A percentile compares a stretch with the other conserved stretches of the same genome.
Conservation (phyloP, 768 basidiomycete species). For the Mycena epipterygia region DNA sequence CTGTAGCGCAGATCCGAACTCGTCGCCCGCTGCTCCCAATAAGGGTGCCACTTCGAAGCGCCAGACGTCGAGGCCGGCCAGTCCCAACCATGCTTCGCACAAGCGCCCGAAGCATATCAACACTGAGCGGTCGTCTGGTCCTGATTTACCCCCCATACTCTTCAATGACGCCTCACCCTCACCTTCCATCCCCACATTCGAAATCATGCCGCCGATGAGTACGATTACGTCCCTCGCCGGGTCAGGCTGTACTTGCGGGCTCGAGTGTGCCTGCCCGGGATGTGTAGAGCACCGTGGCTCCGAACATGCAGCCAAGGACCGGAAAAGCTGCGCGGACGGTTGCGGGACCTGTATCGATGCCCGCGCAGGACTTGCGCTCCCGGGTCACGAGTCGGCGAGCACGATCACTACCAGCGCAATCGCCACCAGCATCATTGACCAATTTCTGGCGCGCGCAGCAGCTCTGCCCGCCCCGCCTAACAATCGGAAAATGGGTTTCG, state of each 20-base stretch:
- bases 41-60: slow-evolving; percentile 30
- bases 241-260: slow-evolving; percentile 80
- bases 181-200: slow-evolving; percentile 60
- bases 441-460: slow-evolving; percentile 78
- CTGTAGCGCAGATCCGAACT: slow-evolving; percentile 37
- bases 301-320: slow-evolving; percentile 60
- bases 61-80: slow-evolving; percentile 45
- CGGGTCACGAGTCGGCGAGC: slow-evolving; percentile 34
- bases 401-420: neutral
- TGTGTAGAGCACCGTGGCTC: slow-evolving; percentile 78
- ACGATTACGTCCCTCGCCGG: slow-evolving; percentile 71
- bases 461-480: slow-evolving; percentile 72
- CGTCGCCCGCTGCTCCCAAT: slow-evolving; percentile 23
- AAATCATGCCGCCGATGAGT: slow-evolving; percentile 72
- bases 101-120: slow-evolving; percentile 50
- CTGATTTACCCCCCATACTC: slow-evolving; percentile 66
- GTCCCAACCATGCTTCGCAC: slow-evolving; percentile 40
- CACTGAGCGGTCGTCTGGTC: slow-evolving; percentile 42
- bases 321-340: slow-evolving; percentile 62
- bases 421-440: slow-evolving; percentile 63
- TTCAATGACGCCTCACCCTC: slow-evolving; percentile 43
- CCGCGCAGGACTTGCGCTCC: slow-evolving; percentile 59
- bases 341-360: slow-evolving; percentile 77
- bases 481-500: slow-evolving; percentile 54
- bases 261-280: slow-evolving; percentile 78